A percentile compares a stretch with the other conserved stretches of the same genome.
Evolutionary conservation across 169 alveolate species (phyloP).

Genomic region (Babesia bigemina): DNA sequence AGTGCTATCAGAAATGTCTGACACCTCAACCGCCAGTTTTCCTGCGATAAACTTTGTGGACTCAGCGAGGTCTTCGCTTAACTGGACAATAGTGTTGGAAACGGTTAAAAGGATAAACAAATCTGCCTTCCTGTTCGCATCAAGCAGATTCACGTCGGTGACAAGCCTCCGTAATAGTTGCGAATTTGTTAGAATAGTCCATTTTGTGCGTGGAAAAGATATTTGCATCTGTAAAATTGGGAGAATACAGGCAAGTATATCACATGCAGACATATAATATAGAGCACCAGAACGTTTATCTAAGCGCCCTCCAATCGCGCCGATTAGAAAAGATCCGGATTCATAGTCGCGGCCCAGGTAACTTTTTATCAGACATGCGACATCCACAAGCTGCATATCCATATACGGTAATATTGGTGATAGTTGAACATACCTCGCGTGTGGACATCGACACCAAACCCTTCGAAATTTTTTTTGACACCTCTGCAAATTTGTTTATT

Average conservation of each 20-base stretch:
- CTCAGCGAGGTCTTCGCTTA: not conserved
- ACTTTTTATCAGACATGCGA: not conserved
- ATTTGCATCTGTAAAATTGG: conserved; percentile 41
- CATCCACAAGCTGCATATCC: conserved; percentile 8
- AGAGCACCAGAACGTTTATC: conserved; percentile 8
- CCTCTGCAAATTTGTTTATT: conserved; percentile 12
- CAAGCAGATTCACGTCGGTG: conserved; percentile 3
- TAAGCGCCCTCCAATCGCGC: conserved; percentile 27
- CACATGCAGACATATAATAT: not conserved
- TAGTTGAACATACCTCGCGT: conserved; percentile 9
- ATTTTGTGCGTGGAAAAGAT: conserved; percentile 12
- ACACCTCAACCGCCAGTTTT: not conserved
- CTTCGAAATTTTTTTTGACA: conserved; percentile 14
- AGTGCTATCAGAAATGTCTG: not conserved
- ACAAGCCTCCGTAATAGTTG: conserved; percentile 14
- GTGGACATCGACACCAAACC: conserved; percentile 11
- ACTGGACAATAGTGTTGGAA: conserved; percentile 5
- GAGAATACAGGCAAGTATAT: conserved; percentile 2
- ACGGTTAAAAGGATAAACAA: conserved; percentile 38
- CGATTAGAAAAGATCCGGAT: not conserved
- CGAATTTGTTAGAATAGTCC: conserved; percentile 32
- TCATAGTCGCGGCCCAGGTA: conserved; percentile 9
- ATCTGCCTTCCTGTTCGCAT: conserved; percentile 23
- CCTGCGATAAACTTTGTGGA: not conserved
- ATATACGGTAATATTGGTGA: not conserved